Evolutionary conservation across 2,329 filamentous ascomycete species (phyloP), one percentile per base, ranked within the genome.

Genomic region (Diaporthe vaccinii): DNA sequence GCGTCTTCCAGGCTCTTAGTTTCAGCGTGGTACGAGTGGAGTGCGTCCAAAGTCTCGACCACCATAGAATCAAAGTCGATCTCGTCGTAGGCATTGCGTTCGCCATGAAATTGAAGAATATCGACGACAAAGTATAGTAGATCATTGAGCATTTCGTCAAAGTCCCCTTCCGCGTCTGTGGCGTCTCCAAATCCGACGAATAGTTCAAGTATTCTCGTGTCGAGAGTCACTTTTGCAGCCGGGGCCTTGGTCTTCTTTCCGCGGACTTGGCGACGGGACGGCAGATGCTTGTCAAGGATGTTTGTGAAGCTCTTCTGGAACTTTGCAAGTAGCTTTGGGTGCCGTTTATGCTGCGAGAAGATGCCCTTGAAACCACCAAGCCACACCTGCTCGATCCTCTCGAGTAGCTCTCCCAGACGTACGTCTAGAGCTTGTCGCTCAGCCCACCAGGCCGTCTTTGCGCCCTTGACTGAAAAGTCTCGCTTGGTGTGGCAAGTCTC

Each of bases 61-160:
- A 96, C 92, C 91, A 99, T 97, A 78, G 89, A 86, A 78, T 99
- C 97, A 81, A 98, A 98, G 83, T 98, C 96, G 77, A 99, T 94
- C 85, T 99, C 97, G 79, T 99, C 97, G 84, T 98, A 98, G 0
- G 97, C 97, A 81, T 98, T 99, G 65, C 92, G 91, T 84, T 99
- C 97, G 22, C 97, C 97, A 79, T 98, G 95, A 83, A 99, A 98
- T 82, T 98, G 97, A 3, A 99, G 88, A 70, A 98, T 96, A 80
- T 99, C 97, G 8, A 99, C 93, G 1, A 98, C 94, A 82, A 98
- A 98, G 84, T 98, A 98, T 4, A 99, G 89, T 39, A 99, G 86
- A 82, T 99, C 97, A 78, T 93, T 95, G n/a, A 99, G 86, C 0
- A 93, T 91, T 80, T 98, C 96, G 77, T 98, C 96, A 31, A 97